Base-by-base conservation (phyloP, 768 basidiomycete species). In the Boletus tomentosulus region DNA sequence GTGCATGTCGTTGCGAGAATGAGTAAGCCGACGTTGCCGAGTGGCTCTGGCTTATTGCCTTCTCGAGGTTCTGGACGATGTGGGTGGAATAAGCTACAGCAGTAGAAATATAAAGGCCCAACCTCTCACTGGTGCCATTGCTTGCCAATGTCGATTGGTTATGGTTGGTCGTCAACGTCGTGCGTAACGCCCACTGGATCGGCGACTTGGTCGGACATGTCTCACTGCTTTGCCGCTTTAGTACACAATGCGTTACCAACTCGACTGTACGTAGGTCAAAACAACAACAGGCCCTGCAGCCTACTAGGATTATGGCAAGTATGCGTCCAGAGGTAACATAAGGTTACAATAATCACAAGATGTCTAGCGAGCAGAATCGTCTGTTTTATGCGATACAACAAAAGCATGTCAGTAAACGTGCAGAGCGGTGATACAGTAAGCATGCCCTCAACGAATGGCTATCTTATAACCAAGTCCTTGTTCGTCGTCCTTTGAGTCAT, bases 21-120 rank as follows among this genome's bases (percentile, higher is more conserved):
- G 4, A 87, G 69, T 55, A 83, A 49, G 22, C 78, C 70, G 56
- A 77, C 71, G 59, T 77, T 81, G 24, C 84, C 85, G 49, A 86
- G 72, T 15, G 86, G 86, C 56, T 87, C 77, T 10, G 85, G 84
- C 61, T 82, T 85, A 10, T 76, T 79, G 10, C 80, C 77, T 42
- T 73, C 72, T 30, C 76, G 76, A n/a, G 85, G 83, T 63, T 81
- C 86, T 87, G 62, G 35, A 47, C 15, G n/a, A 12, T 16, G 6
- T 16, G 16, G 47, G 5, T 30, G 56, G 34, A 62, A 50, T 10
- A 52, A 46, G 19, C 30, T 28, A 27, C 6, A n/a, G 25, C 5
- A 24, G 34, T 33, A 46, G 12, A 46, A 37, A 42, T 7, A 30
- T 27, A n/a, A 19, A 47, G 15, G 39, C 50, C 19, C 16, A 12